These are phyloP conservation scores for Penicillium sclerotiorum DNA, from an alignment of 2,329 filamentous ascomycete species.

Conservation along the genomic window DNA sequence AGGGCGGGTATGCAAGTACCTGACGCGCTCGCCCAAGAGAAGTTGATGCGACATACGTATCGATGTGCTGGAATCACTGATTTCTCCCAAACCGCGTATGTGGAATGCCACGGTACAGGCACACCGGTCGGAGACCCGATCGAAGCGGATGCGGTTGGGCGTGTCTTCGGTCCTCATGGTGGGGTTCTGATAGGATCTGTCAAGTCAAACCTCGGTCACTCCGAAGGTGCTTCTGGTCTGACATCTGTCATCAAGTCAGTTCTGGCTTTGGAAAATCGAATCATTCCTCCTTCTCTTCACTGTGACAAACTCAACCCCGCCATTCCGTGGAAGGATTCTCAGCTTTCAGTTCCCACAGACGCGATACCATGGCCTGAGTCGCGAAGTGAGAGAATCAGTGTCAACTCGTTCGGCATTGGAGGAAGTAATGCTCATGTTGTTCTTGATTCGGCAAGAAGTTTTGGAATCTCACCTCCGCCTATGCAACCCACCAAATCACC, in stretches of 20 bases:
- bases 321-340: conserved; percentile 8
- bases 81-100: conserved; percentile 10
- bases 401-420: conserved; percentile 27
- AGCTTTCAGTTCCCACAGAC: conserved; percentile 9
- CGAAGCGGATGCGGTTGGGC: conserved; percentile 9
- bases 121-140: conserved; percentile 15
- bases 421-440: conserved; percentile 24
- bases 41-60: conserved; percentile 7
- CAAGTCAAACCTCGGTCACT: conserved; percentile 50
- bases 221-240: conserved; percentile 49
- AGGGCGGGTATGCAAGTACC: conserved; percentile 1
- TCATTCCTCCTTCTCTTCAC: conserved; percentile 19
- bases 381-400: conserved; percentile 9
- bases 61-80: conserved; percentile 7
- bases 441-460: conserved; percentile 6
- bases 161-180: conserved; percentile 6
- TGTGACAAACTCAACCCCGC: conserved; percentile 37
- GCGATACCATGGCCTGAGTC: conserved; percentile 13
- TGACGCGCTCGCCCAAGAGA: neutral
- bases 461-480: neutral
- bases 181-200: conserved; percentile 21
- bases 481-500: neutral
- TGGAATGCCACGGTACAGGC: conserved; percentile 22
- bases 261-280: conserved; percentile 44
- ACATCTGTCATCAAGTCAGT: conserved; percentile 49